Base-by-base conservation (phyloP, 768 basidiomycete species). In the Leccinum imitatum region DNA sequence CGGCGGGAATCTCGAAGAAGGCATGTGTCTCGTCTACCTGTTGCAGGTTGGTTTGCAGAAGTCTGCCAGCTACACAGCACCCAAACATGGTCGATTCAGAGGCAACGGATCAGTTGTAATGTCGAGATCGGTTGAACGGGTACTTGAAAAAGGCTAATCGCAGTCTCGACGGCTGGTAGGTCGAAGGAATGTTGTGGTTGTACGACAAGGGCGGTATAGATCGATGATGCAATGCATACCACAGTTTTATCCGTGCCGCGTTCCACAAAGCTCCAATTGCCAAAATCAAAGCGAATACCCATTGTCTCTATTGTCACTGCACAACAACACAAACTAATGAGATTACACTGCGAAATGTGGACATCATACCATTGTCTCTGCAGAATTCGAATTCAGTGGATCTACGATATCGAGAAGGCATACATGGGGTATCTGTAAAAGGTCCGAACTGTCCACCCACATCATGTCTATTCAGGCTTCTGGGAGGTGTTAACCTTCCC, bases 21-120 rank as follows among this genome's bases (percentile, higher is more conserved):
- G 90, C 91, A 63, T 93, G 91, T 0, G 90, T 92, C 46, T 90
- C 87, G 70, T 93, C 91, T 56, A 94, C 79, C 68, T 92, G 90
- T 57, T 85, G 84, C 11, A 92, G 77, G 67, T 93, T 87, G 46
- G 91, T 93, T 74, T 93, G 91, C 10, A 91, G 72, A 27, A 84
- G 80, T 62, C 90, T 86, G 21, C 90, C 90, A 41, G 90, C 90
- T 55, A 91, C 87, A 59, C 84, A 83, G 63, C 89, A 92, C 17
- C 89, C 90, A 67, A 92, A 91, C 90, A 92, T 91, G 6, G 52
- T 48, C 6, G 54, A 35, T 35, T 31, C 31, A 35, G 33, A 50
- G 37, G 33, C 9, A 37, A n/a, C 41, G 30, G 50, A 30, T 61
- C 50, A 30, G 27, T 19, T 39, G 50, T 30, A 41, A 53, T 31